A percentile compares a stretch with the other conserved stretches of the same genome.
These are phyloP conservation scores for Glycine latifolia DNA, from an alignment of 306 rosid species.

Conservation along the genomic window DNA sequence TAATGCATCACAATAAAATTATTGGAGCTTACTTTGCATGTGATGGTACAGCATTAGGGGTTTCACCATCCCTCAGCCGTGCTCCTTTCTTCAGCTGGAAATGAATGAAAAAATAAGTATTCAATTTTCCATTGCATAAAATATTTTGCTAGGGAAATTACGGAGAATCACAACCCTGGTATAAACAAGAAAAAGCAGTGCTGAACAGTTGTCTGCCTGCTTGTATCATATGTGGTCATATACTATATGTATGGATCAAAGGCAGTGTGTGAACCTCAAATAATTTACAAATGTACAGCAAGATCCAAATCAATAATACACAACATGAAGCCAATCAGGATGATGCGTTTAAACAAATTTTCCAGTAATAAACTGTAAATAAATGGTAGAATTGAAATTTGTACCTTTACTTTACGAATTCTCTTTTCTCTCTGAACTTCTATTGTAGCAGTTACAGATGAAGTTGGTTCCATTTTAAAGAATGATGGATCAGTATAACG, in stretches of 20 bases:
- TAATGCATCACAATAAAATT: slow-evolving; percentile 45
- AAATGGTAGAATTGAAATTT: slow-evolving; percentile 7
- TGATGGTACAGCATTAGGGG: slow-evolving; percentile 70
- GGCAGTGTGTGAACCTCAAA: slow-evolving; percentile 32
- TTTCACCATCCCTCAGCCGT: slow-evolving; percentile 81
- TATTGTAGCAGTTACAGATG: slow-evolving; percentile 46
- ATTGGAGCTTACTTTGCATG: slow-evolving; percentile 81
- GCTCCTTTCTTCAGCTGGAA: slow-evolving; percentile 80
- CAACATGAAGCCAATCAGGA: slow-evolving; percentile 23
- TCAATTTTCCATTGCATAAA: slow-evolving; percentile 22
- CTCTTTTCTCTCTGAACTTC: slow-evolving; percentile 79
- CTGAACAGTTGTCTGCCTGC: slow-evolving; percentile 44
- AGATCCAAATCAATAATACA: slow-evolving; percentile 39
- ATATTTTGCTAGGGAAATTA: background rate
- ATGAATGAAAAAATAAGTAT: slow-evolving; percentile 34
- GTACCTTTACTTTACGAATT: slow-evolving; percentile 84
- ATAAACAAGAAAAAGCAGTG: slow-evolving; percentile 41
- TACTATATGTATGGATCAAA: slow-evolving; percentile 20
- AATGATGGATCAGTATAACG: slow-evolving; percentile 96
- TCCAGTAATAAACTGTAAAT: slow-evolving; percentile 3
- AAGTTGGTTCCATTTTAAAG: slow-evolving; percentile 72
- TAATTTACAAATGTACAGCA: slow-evolving; percentile 29
- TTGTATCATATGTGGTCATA: slow-evolving; percentile 35
- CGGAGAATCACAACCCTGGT: slow-evolving; percentile 12
- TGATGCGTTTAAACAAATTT: slow-evolving; percentile 14